A percentile compares a stretch with the other conserved stretches of the same genome.
These are phyloP conservation scores for Didymella pomorum DNA, from an alignment of 2,329 filamentous ascomycete genomes.

Conservation along the genomic window DNA sequence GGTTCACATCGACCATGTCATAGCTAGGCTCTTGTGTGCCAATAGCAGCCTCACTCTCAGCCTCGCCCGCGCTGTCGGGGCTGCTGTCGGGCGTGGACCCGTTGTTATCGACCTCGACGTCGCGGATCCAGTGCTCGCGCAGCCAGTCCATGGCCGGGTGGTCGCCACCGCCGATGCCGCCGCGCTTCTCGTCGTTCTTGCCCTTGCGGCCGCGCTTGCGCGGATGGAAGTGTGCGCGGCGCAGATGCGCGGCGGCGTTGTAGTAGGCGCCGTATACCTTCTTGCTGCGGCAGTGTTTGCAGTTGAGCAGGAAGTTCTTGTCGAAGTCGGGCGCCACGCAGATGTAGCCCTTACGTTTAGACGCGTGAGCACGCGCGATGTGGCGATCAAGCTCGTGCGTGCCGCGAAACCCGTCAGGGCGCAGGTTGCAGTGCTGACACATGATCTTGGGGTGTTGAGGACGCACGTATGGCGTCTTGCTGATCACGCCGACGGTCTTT, in stretches of 20 bases:
- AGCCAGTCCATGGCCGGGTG: slow-evolving; percentile 67
- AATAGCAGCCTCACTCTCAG: background rate
- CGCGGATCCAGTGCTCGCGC: slow-evolving; percentile 66
- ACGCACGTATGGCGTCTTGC: slow-evolving; percentile 66
- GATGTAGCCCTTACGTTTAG: slow-evolving; percentile 67
- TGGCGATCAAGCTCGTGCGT: slow-evolving; percentile 74
- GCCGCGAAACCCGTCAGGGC: slow-evolving; percentile 81
- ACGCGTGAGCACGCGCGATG: slow-evolving; percentile 70
- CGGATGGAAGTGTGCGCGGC: slow-evolving; percentile 85
- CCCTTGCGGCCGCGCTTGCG: slow-evolving; percentile 65
- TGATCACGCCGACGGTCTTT: slow-evolving; percentile 60
- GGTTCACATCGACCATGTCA: slow-evolving; percentile 6
- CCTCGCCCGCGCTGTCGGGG: slow-evolving; percentile 30
- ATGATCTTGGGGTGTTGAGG: slow-evolving; percentile 75
- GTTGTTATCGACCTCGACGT: slow-evolving; percentile 58
- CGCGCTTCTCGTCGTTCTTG: slow-evolving; percentile 66
- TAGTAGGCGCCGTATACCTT: slow-evolving; percentile 93
- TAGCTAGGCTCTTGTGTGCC: background rate
- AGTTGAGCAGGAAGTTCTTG: slow-evolving; percentile 75
- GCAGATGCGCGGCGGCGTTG: slow-evolving; percentile 90
- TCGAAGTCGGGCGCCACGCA: slow-evolving; percentile 67
- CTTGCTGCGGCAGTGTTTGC: slow-evolving; percentile 78
- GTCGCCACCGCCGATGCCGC: slow-evolving; percentile 69
- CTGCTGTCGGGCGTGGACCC: slow-evolving; percentile 29
- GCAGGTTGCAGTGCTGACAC: slow-evolving; percentile 74